Evolutionary conservation across 116 monocot genomes (phyloP).

Genomic region (Posidonia oceanica): DNA sequence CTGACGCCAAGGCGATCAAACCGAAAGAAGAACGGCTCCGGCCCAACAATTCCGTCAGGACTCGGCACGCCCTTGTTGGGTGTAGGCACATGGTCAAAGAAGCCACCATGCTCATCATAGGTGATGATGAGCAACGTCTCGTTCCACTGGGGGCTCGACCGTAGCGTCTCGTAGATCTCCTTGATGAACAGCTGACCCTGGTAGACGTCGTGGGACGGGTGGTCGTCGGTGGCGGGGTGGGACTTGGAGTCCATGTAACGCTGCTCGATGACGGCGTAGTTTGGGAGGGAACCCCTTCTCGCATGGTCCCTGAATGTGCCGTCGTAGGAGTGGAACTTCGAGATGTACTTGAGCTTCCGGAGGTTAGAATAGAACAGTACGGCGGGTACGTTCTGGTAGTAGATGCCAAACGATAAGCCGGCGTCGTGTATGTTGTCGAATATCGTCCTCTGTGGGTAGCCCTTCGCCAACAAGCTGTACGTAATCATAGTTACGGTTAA

Average conservation of each 20-base stretch:
- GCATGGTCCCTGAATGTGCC: conserved; percentile 44
- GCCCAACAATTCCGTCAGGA: conserved; percentile 73
- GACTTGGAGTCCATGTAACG: conserved; percentile 49
- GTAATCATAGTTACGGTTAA: background rate
- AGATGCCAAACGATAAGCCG: conserved; percentile 43
- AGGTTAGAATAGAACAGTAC: conserved; percentile 58
- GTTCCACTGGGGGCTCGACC: conserved; percentile 83
- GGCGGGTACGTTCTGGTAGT: conserved; percentile 60
- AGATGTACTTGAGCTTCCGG: conserved; percentile 52
- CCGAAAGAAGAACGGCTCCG: conserved; percentile 48
- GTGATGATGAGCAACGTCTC: conserved; percentile 61
- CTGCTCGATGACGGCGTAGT: conserved; percentile 83
- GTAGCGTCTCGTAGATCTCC: conserved; percentile 67
- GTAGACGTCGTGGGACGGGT: conserved; percentile 86
- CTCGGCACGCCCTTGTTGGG: conserved; percentile 71
- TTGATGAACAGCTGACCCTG: conserved; percentile 73
- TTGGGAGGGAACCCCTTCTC: conserved; percentile 38
- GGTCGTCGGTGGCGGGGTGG: conserved; percentile 74
- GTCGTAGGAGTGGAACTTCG: conserved; percentile 50
- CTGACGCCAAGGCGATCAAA: conserved; percentile 81
- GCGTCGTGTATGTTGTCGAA: conserved; percentile 58
- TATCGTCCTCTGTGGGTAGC: conserved; percentile 69
- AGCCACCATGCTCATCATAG: conserved; percentile 93
- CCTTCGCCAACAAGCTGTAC: conserved; percentile 20
- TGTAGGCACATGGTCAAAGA: conserved; percentile 79